Evolutionary conservation across 2,329 filamentous ascomycete genomes (phyloP), one percentile per base, ranked within the genome.

Genomic region (Monilinia polystroma): DNA sequence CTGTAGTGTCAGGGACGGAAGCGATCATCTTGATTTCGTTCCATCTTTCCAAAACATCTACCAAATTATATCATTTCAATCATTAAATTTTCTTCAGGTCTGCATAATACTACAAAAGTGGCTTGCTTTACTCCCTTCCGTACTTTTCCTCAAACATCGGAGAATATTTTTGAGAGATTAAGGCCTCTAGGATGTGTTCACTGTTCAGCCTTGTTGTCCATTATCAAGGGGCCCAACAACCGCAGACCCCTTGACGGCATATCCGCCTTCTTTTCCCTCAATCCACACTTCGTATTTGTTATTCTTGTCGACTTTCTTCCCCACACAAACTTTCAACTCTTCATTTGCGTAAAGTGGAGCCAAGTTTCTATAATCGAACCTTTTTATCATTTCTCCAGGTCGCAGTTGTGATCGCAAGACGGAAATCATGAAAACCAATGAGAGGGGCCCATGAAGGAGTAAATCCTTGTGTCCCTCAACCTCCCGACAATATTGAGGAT

Each of bases 391-490:
- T 51, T 79, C 76, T 29, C 73, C 72, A 18, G 75, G 70, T 4
- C 76, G 74, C 20, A 87, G 73, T 66, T 84, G 80, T 20, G 79
- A 78, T 59, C 82, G 79, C 32, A 96, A 77, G 5, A 89, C 82
- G 20, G 87, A 85, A 47, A 96, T 81, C 82, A 97, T 87, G 7
- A 98, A 81, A 0, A 89, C 88, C 52, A 96, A 83, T 1, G 87
- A 87, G 64, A 99, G 80, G 0, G 95, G 94, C 0, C 95, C 95
- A 74, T 98, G 95, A 66, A 98, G 91, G 20, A 98, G 83, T 35
- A 92, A 81, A 68, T 88, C 85, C 6, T 83, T 83, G 76, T 96
- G 88, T 14, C 90, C 90, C 77, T 98, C 95, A 16, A 88, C 80
- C 16, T 85, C 80, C 51, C 84, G 83, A 63, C 87, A 88, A 78